Percentiles rank a stretch among this genome's conserved stretches.
Evolutionary conservation across 768 basidiomycete species (phyloP).

Genomic region (Leccinum sublutescens): DNA sequence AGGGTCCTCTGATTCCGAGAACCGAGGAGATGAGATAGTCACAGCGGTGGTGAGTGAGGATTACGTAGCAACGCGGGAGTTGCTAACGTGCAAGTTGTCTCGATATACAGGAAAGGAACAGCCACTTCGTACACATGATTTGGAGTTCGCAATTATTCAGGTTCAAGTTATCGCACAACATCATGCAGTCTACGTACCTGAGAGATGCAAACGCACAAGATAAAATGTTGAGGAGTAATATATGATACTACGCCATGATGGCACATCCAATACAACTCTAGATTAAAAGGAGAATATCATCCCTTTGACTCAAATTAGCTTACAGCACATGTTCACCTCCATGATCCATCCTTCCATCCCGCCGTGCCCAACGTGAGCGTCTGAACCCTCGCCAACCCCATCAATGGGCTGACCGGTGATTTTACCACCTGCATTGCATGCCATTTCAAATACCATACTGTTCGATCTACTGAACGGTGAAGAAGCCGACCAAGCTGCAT

Average conservation of each 20-base stretch:
- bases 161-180: no score
- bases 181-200: no score
- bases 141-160: no score
- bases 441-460: constrained; percentile 17
- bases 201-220: no score
- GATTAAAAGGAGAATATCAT: no score
- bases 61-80: neutral
- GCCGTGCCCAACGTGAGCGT: neutral
- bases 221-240: no score
- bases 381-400: neutral
- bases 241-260: no score
- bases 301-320: no score
- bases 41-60: neutral
- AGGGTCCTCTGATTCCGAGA: neutral
- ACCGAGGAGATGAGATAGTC: neutral
- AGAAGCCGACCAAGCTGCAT: neutral
- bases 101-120: no score
- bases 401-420: constrained; percentile 5
- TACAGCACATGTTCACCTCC: neutral
- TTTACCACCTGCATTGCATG: neutral
- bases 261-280: no score
- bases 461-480: neutral
- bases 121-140: no score
- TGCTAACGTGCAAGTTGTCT: neutral
- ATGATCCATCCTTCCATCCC: neutral